Evolutionary conservation across 2,329 filamentous ascomycete species (phyloP).

Genomic region (Botrytis squamosa): DNA sequence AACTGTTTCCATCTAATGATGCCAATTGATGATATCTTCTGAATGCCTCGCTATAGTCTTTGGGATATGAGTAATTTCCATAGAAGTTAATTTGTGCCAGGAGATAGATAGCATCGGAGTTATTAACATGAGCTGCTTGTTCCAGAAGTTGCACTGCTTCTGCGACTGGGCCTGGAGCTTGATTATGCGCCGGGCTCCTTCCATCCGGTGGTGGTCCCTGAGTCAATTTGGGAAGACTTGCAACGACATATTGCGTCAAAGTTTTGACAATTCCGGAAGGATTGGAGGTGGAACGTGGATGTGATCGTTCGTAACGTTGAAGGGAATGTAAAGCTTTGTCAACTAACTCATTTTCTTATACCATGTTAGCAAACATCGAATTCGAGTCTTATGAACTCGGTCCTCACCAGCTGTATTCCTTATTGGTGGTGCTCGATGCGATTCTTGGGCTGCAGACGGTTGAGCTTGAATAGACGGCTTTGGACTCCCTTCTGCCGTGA

Average conservation of each 20-base stretch:
- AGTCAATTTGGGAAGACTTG: slow-evolving; percentile 62
- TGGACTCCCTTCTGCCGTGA: slow-evolving; percentile 31
- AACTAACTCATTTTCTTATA: slow-evolving; percentile 39
- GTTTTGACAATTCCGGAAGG: slow-evolving; percentile 58
- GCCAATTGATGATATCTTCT: slow-evolving; percentile 78
- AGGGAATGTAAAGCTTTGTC: slow-evolving; percentile 41
- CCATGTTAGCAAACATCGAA: slow-evolving; percentile 27
- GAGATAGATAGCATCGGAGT: slow-evolving; percentile 83
- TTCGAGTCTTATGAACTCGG: not conserved
- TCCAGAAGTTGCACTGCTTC: slow-evolving; percentile 59
- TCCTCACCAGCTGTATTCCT: slow-evolving; percentile 34
- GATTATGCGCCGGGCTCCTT: slow-evolving; percentile 35
- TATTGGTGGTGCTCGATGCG: slow-evolving; percentile 29
- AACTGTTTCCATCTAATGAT: slow-evolving; percentile 75
- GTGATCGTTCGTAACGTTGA: slow-evolving; percentile 36
- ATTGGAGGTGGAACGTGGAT: slow-evolving; percentile 42
- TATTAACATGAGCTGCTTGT: slow-evolving; percentile 52
- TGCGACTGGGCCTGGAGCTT: slow-evolving; percentile 51
- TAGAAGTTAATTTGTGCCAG: slow-evolving; percentile 96
- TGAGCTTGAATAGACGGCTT: slow-evolving; percentile 34
- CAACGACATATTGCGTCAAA: slow-evolving; percentile 59
- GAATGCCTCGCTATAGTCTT: slow-evolving; percentile 78
- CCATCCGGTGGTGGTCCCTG: slow-evolving; percentile 50
- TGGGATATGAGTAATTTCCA: slow-evolving; percentile 86
- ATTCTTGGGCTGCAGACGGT: slow-evolving; percentile 33